These are phyloP conservation scores for Trypanosoma avium DNA, from an alignment of 208 protist genomes.

Conservation along the genomic window DNA sequence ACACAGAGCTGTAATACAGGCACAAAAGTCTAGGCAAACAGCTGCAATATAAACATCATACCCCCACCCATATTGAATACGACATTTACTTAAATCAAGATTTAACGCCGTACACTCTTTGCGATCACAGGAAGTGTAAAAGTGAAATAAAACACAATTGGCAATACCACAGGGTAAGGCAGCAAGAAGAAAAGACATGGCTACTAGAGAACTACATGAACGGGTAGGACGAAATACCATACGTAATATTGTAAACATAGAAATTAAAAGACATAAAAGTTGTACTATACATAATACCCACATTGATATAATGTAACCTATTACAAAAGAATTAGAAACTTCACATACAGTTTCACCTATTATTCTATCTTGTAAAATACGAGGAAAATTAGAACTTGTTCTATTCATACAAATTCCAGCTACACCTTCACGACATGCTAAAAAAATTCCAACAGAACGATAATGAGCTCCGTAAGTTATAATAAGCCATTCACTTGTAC, in stretches of 20 bases:
- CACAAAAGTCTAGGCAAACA: slow-evolving; percentile 42
- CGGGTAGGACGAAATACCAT: slow-evolving; percentile 60
- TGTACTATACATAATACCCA: slow-evolving; percentile 53
- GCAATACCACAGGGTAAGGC: slow-evolving; percentile 36
- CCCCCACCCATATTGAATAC: slow-evolving; percentile 44
- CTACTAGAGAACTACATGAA: slow-evolving; percentile 26
- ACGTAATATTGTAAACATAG: slow-evolving; percentile 30
- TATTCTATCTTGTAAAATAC: slow-evolving; percentile 27
- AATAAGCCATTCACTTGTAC: slow-evolving; percentile 57
- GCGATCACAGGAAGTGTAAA: slow-evolving; percentile 53
- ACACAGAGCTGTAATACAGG: slow-evolving; percentile 44
- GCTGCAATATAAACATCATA: slow-evolving; percentile 60
- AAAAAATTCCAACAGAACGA: slow-evolving; percentile 53
- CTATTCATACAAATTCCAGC: slow-evolving; percentile 34
- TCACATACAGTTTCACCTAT: slow-evolving; percentile 47
- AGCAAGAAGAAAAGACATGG: slow-evolving; percentile 33
- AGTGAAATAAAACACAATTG: slow-evolving; percentile 49
- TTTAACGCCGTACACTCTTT: slow-evolving; percentile 37
- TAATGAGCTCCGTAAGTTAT: slow-evolving; percentile 28
- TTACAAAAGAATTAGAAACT: slow-evolving; percentile 26
- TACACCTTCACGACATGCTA: slow-evolving; percentile 35
- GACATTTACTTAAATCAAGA: slow-evolving; percentile 17
- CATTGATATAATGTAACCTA: slow-evolving; percentile 40
- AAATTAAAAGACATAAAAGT: slow-evolving; percentile 32
- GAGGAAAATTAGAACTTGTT: slow-evolving; percentile 25